These are phyloP conservation scores for Aspergillus arachidicola DNA, from an alignment of 2,329 filamentous ascomycete genomes.

Conservation along the genomic window DNA sequence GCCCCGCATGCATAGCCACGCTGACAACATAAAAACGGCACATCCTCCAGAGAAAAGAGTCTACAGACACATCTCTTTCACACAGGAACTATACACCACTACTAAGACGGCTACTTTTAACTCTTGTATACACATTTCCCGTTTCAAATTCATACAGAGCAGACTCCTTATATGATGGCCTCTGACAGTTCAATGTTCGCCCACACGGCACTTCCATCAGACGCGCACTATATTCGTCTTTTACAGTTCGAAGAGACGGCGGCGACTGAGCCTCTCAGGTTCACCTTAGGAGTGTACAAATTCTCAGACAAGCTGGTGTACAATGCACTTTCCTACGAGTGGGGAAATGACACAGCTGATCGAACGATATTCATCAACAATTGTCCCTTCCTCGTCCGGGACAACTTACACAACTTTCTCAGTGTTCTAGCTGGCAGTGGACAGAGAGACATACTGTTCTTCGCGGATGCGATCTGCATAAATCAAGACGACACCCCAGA, in stretches of 20 bases:
- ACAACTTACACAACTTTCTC: not conserved
- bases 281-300: not conserved
- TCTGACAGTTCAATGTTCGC: too few relatives aligned
- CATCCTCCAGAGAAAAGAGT: too few relatives aligned
- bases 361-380: not conserved
- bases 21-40: too few relatives aligned
- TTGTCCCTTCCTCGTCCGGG: not conserved
- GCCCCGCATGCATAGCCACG: too few relatives aligned
- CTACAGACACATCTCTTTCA: too few relatives aligned
- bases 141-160: too few relatives aligned
- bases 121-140: too few relatives aligned
- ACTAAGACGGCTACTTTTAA: accelerated
- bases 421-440: not conserved
- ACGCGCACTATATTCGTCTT: not conserved
- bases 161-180: too few relatives aligned
- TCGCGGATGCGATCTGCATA: not conserved
- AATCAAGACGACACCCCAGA: not conserved
- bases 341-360: not conserved
- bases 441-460: not conserved
- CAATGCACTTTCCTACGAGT: not conserved
- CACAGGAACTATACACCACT: too few relatives aligned
- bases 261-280: not conserved
- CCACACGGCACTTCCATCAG: not conserved
- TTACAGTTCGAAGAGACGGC: not conserved
- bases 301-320: not conserved